phyloP scores from a whole-genome alignment of 805 yeast species.

The Metschnikowia lunata region DNA sequence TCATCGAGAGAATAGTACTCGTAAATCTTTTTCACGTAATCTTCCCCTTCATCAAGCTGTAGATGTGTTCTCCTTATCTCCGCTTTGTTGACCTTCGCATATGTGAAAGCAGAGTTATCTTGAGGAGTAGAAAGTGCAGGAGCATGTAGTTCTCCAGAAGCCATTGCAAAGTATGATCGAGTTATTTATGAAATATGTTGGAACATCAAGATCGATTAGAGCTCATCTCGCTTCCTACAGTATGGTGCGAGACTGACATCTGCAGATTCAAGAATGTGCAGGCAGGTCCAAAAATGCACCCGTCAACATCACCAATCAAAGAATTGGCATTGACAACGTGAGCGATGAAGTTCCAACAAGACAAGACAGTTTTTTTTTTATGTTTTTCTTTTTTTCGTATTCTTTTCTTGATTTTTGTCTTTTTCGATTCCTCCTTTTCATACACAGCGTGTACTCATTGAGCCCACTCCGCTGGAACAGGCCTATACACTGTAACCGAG shows the following conservation, averaged over 20 bases:
- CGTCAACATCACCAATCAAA: no score
- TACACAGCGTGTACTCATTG: conserved; percentile 2
- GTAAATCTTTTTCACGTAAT: conserved; percentile 31
- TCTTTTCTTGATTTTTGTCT: no score
- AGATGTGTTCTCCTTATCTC: conserved; percentile 24
- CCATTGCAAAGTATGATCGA: conserved; percentile 5
- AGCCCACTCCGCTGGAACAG: conserved; percentile 45
- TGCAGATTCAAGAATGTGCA: no score
- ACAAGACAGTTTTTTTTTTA: no score
- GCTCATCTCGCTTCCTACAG: background rate
- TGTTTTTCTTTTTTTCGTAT: no score
- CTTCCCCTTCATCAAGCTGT: conserved; percentile 23
- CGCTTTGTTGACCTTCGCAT: conserved; percentile 36
- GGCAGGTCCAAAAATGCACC: no score
- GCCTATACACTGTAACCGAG: conserved; percentile 42
- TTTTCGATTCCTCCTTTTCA: no score
- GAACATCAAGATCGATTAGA: no score
- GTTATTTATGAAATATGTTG: no score
- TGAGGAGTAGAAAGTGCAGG: conserved; percentile 75
- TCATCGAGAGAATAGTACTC: conserved; percentile 55
- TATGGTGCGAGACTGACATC: background rate
- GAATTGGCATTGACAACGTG: no score
- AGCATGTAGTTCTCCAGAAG: conserved; percentile 33
- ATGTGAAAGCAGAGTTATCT: conserved; percentile 52
- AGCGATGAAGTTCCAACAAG: no score